phyloP scores from a whole-genome alignment of 106 monocot genomes.

The Dendrobium officinale region DNA sequence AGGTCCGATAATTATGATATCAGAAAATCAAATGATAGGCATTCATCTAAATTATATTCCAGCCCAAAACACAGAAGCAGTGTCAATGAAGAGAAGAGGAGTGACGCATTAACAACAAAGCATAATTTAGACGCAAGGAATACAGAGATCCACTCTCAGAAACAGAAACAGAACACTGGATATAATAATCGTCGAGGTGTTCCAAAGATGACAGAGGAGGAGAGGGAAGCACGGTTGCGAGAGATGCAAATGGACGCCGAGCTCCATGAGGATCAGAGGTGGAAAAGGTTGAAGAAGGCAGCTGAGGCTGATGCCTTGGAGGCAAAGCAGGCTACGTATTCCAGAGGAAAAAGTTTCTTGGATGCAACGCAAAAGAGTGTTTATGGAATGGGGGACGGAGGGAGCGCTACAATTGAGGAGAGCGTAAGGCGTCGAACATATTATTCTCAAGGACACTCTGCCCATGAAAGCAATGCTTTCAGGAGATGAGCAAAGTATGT shows the following conservation, averaged over 20 bases:
- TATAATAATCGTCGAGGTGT: conserved; percentile 33
- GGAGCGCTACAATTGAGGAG: conserved; percentile 87
- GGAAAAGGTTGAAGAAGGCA: conserved; percentile 75
- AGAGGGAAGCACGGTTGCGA: conserved; percentile 55
- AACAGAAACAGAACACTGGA: conserved; percentile 10
- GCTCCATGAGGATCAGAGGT: conserved; percentile 89
- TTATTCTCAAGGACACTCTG: conserved; percentile 63
- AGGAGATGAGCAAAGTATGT: conserved; percentile 32
- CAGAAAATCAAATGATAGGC: background rate
- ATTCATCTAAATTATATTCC: background rate
- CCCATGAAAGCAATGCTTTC: conserved; percentile 71
- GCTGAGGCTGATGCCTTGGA: conserved; percentile 66
- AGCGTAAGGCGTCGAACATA: conserved; percentile 83
- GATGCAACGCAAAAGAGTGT: conserved; percentile 78
- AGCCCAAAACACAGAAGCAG: background rate
- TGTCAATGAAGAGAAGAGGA: conserved; percentile 18
- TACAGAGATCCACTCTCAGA: conserved; percentile 7
- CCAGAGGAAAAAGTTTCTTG: conserved; percentile 72
- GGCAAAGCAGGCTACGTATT: conserved; percentile 24
- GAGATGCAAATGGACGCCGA: conserved; percentile 93
- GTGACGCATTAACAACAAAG: background rate
- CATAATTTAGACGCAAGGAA: conserved; percentile 10
- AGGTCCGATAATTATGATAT: background rate
- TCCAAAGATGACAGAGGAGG: conserved; percentile 72
- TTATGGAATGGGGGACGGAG: conserved; percentile 73